These are phyloP conservation scores for Suhomyces kilbournensis DNA, from an alignment of 805 yeast genomes.

Conservation along the genomic window DNA sequence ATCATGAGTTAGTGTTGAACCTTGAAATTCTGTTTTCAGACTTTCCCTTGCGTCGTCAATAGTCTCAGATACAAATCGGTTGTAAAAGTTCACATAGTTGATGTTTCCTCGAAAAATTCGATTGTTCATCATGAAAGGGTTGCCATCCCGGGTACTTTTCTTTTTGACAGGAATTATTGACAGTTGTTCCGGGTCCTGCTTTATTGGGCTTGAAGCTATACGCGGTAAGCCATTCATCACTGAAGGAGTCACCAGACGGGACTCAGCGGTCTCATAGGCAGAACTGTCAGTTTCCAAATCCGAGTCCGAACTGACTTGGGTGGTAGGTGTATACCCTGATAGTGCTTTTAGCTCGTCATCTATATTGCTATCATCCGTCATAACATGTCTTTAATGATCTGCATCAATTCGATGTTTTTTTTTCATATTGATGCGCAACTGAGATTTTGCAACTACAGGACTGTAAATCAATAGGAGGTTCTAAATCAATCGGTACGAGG, in stretches of 20 bases:
- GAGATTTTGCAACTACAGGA: background rate
- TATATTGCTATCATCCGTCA: slow-evolving; percentile 6
- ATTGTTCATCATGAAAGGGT: background rate
- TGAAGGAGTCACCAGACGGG: background rate
- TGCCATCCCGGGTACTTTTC: background rate
- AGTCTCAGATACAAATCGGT: slow-evolving; percentile 25
- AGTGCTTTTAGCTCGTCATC: background rate
- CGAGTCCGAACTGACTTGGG: background rate
- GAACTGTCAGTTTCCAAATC: background rate
- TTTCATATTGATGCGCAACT: background rate
- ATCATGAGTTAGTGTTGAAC: slow-evolving; percentile 8
- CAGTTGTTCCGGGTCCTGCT: background rate
- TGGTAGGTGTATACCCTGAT: background rate
- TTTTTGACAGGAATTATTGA: background rate
- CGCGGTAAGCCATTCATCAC: background rate
- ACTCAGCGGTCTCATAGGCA: slow-evolving; percentile 1
- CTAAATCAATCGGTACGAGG: background rate
- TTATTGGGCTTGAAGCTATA: background rate
- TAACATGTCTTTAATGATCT: background rate
- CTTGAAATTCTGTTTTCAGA: background rate
- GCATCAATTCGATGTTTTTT: background rate
- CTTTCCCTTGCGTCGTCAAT: too few species aligned
- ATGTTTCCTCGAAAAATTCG: slow-evolving; percentile 26
- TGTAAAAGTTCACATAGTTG: slow-evolving; percentile 26
- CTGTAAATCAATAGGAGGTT: background rate